Base-by-base conservation (phyloP, 345 rosid species). In the Clausena lansium region DNA sequence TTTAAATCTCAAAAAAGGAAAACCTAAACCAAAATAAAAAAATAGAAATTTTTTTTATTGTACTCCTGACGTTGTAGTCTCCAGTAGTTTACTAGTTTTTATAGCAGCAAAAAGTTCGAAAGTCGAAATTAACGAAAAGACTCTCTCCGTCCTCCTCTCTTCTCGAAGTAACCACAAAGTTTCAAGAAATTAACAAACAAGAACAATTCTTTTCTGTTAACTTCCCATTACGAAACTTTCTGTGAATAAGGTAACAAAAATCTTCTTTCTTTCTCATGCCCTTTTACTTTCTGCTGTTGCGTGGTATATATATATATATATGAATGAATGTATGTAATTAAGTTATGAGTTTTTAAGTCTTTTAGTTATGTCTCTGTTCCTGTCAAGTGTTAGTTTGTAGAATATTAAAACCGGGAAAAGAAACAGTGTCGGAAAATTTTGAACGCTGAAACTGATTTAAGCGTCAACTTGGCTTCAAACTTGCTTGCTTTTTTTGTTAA, bases 151-250 rank as follows among this genome's bases (percentile, higher is more conserved):
- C 38, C 36, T 33, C 36, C 4, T 35, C 47, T 41, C 47, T 11
- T 3, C 50, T 10, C 50, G 0, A 39, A 39, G 14, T 0, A 39
- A 0, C 2, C 0, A 0, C 45, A 9, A 11, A 41, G 50, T 41
- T 0, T 15, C 10, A 41, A 41, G 50, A 3, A 41, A 41, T 41
- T 3, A 41, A 11, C 50, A 41, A 0, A 41, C 4, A 41, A 7
- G 15, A 33, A 38, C 47, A 35, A 8, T 35, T 33, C 17, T 17
- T 5, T 62, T 62, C 38, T 30, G 66, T 28, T 8, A 38, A 62
- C 36, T 62, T 14, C 9, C 2, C 33, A 32, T 65, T 41, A 15
- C 9, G n/a, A 62, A 62, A 62, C 1, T 62, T 15, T 62, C 9
- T n/a, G 19, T 20, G 2, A 15, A 1, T 2, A 62, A 2, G 50